Conservation (phyloP, 2,329 filamentous ascomycete genomes). For the Colletotrichum lindemuthianum region DNA sequence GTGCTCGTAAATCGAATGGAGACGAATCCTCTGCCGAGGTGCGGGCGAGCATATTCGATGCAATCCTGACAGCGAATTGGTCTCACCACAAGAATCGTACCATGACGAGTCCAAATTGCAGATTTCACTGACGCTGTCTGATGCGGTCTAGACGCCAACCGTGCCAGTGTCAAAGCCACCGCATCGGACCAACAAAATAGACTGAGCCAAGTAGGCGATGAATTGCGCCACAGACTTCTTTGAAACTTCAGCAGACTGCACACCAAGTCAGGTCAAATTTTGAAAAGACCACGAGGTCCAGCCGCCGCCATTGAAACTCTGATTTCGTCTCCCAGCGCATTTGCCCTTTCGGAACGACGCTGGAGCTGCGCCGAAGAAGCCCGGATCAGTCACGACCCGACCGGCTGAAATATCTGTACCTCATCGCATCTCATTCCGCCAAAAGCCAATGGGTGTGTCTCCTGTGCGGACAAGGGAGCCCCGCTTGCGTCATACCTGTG, state of each 20-base stretch:
- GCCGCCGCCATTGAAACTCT: conserved; percentile 26
- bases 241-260: background rate
- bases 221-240: no score
- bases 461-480: conserved; percentile 7
- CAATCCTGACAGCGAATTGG: conserved; percentile 8
- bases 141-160: background rate
- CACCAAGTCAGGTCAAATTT: background rate
- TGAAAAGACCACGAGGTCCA: conserved; percentile 10
- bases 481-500: conserved; percentile 32
- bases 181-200: background rate
- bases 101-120: conserved; percentile 13
- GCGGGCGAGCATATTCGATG: conserved; percentile 7
- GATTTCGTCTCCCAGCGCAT: conserved; percentile 14
- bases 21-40: background rate
- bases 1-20: background rate
- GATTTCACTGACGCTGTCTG: conserved; percentile 16
- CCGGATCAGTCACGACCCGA: conserved; percentile 15
- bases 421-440: no score
- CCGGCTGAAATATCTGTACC: background rate
- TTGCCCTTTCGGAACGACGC: no score
- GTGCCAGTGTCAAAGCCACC: background rate
- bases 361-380: conserved; percentile 24
- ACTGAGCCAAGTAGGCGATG: no score
- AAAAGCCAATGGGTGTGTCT: conserved; percentile 20
- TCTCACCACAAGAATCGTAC: conserved; percentile 21